Evolutionary conservation across 148 eudicot species (phyloP), one percentile per base, ranked within the genome.

Genomic region (Polygonum maritimum): DNA sequence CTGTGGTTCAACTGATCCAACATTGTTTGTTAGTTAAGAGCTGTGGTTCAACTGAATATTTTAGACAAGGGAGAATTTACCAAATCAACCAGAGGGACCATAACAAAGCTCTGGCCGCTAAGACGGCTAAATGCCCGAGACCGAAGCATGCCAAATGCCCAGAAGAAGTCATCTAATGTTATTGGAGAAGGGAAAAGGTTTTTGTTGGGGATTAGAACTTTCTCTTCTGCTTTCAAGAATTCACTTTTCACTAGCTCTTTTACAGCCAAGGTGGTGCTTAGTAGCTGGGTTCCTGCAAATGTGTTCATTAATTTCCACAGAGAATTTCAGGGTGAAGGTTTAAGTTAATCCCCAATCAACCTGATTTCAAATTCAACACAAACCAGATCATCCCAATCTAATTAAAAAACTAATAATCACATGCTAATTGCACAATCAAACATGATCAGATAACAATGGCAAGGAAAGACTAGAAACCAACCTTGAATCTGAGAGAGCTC

Each of bases 121-220:
- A 92, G 88, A 44, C 94, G 92, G 55, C 98, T 91, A 79, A 92
- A 96, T 67, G 97, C 99, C 80, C 98, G 86, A 69, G 99, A 96
- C 82, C 97, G 85, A 78, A 92, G 87, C 76, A 92, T 91, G 73
- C 98, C 99, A 79, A 96, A 96, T 35, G 97, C 98, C 99, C 99
- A 96, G 16, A 91, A 74, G 86, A 92, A 96, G 80, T 96, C 98
- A 44, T 92, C 90, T 16, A 82, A 65, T 60, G 93, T 87, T 83
- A 96, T 74, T 22, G 86, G 83, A 69, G 81, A 85, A 49, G 94
- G 97, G 80, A 96, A 96, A 55, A 96, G 97, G 82, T 82, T 77
- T 88, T 85, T 84, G 80, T 95, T 72, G 54, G 86, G 85, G 71
- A 88, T 84, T 77, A 92, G 78, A 73, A 96, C 86, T 79, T 92